Base-by-base conservation (phyloP, 2,329 filamentous ascomycete genomes). In the Pezizomycotina sp. region DNA sequence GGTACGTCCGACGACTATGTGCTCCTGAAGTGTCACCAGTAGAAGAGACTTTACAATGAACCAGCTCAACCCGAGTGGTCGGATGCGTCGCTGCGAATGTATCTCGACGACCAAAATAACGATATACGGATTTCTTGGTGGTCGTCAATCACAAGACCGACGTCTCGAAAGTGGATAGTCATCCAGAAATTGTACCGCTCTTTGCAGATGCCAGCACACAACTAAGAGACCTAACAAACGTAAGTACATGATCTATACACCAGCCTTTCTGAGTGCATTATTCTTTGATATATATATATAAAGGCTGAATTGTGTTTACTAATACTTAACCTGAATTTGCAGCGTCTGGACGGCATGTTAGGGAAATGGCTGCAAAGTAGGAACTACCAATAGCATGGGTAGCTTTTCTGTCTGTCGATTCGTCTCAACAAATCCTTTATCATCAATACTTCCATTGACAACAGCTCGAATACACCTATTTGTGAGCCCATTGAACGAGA, bases 121-220 rank as follows among this genome's bases (percentile, higher is more conserved):
- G 82, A 92, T 46, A 82, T 98, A 48, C 81, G 32, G 86, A 98
- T 55, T 69, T 95, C 54, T 66, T 95, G 33, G 69, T 84, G 23
- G 78, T 98, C 43, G 82, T 98, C 18, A 84, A 92, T 54, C 84
- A 95, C 58, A 92, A 84, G 56, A 78, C 74, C 9, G 79, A 84
- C 41, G 74, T 91, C 10, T 68, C 73, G 26, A 78, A 82, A 12
- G 79, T 77, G 5, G 71, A 77, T 1, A 81, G 92, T 38, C 84
- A 95, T 56, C 86, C 86, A 0, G 66, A 92, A 27, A 81, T 78
- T 32, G 71, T 72, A 9, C 70, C 73, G 14, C 61, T 95, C 36
- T 95, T 91, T 61, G 74, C 73, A 31, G 80, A 92, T 53, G 81
- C 92, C 58, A 84, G 82, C 53, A 79, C 77, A 48, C 77, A 77